phyloP scores from a whole-genome alignment of 2,329 filamentous ascomycete genomes.

The Apiospora kogelbergensis region DNA sequence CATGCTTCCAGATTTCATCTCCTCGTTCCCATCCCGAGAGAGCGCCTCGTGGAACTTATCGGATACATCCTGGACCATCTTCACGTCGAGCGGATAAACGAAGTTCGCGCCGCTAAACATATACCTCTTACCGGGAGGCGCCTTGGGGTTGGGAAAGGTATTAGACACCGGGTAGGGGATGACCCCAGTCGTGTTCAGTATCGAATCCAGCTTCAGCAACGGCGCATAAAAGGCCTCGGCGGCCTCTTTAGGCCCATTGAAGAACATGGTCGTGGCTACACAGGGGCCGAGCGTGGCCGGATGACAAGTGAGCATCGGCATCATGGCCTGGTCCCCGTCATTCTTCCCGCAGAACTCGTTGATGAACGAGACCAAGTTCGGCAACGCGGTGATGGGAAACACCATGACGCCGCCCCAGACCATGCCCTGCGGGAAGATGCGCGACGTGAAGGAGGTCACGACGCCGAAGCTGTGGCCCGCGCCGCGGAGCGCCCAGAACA shows the following conservation, averaged over 20 bases:
- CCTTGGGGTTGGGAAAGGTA: constrained; percentile 40
- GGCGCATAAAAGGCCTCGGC: constrained; percentile 12
- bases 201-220: background rate
- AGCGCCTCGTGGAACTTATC: constrained; percentile 26
- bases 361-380: constrained; percentile 28
- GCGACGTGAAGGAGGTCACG: constrained; percentile 39
- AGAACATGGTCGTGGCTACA: constrained; percentile 12
- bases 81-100: constrained; percentile 38
- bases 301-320: constrained; percentile 22
- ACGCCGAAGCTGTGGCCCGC: constrained; percentile 44
- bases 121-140: constrained; percentile 37
- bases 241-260: constrained; percentile 9
- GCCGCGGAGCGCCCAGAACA: constrained; percentile 43
- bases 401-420: constrained; percentile 32
- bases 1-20: constrained; percentile 29
- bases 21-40: constrained; percentile 20
- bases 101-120: constrained; percentile 44
- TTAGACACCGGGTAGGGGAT: constrained; percentile 25
- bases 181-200: constrained; percentile 9
- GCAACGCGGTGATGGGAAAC: constrained; percentile 25
- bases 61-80: constrained; percentile 31
- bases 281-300: constrained; percentile 24
- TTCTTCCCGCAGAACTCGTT: constrained; percentile 28
- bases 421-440: constrained; percentile 30
- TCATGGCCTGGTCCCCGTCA: constrained; percentile 20